Base-by-base conservation (phyloP, 768 basidiomycete genomes). In the Leccinum obscurum region DNA sequence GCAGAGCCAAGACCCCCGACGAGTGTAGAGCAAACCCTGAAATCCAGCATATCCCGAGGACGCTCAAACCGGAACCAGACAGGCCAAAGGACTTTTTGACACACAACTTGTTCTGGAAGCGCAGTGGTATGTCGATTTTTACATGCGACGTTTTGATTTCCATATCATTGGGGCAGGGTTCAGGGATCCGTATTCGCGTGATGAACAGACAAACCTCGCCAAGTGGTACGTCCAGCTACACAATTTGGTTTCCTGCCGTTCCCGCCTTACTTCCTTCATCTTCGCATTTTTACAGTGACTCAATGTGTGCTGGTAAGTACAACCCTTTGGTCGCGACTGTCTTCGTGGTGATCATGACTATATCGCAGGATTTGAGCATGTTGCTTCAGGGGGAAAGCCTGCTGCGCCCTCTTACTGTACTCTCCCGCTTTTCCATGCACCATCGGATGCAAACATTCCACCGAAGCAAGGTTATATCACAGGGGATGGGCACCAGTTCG, bases 171-270 rank as follows among this genome's bases (percentile, higher is more conserved):
- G 14, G 53, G 13, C 52, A 85, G 85, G 83, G 5, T 87, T 86
- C 75, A 84, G 81, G 72, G 85, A 87, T 67, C 86, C 85, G 0
- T 87, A 87, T 63, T 78, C 84, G 5, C 77, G 77, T 6, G 83
- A 85, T 41, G 83, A 86, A 52, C 81, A 81, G 65, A 53, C 75
- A 0, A 77, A 78, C 55, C 86, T 86, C 64, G 68, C 76, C 1
- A 80, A 80, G 64, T 87, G 85, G 83, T 83, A 64, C 50, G 78
- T 69, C 17, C 9, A 54, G 2, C 17, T 28, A 32, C 10, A 9
- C 3, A 11, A 10, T 2, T 10, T 3, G n/a, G 7, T 41, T 2
- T 17, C 13, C 32, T 10, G 8, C 17, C 3, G 30, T 26, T 37
- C 5, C 2, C 1, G 6, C 30, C 15, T 55, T 46, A 13, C 48